Evolutionary conservation across 495 filamentous ascomycete species (phyloP).

Genomic region (Glutinoglossum americanum): DNA sequence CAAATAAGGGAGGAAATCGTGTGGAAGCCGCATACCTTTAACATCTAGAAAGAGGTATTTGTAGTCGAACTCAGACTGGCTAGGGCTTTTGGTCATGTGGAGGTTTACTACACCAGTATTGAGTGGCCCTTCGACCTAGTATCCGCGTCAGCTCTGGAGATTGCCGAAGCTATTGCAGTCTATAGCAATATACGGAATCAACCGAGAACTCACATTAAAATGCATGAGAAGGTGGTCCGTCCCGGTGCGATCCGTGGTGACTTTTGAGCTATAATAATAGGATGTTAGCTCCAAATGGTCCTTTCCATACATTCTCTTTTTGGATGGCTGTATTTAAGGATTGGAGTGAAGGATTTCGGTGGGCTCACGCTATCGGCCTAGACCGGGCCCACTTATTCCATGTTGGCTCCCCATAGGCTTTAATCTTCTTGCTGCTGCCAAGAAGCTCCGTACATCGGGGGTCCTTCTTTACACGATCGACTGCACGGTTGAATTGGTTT

Average conservation of each 20-base stretch:
- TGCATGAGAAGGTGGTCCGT: slow-evolving; percentile 69
- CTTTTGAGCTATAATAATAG: slow-evolving; percentile 27
- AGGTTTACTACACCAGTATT: slow-evolving; percentile 51
- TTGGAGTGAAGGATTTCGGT: not conserved
- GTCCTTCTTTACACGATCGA: slow-evolving; percentile 57
- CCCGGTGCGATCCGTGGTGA: slow-evolving; percentile 48
- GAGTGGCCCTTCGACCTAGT: slow-evolving; percentile 60
- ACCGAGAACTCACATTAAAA: slow-evolving; percentile 43
- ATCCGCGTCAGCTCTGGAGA: slow-evolving; percentile 1
- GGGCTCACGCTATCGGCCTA: slow-evolving; percentile 58
- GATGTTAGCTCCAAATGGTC: not conserved
- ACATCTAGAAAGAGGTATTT: slow-evolving; percentile 65
- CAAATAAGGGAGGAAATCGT: not conserved
- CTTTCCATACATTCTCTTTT: too few species aligned
- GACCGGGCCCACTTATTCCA: slow-evolving; percentile 66
- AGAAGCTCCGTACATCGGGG: slow-evolving; percentile 48
- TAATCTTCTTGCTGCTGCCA: slow-evolving; percentile 52
- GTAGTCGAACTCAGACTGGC: slow-evolving; percentile 52
- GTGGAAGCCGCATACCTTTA: slow-evolving; percentile 21
- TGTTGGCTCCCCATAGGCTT: slow-evolving; percentile 67
- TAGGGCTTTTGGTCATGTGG: slow-evolving; percentile 49
- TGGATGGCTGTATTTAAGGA: too few species aligned
- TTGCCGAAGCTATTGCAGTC: not conserved
- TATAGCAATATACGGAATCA: not conserved
- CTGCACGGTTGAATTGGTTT: slow-evolving; percentile 71